Evolutionary conservation across 371 early-diverging fungal genomes (phyloP), one percentile per base, ranked within the genome.

Genomic region (Haplosporangium sp.): DNA sequence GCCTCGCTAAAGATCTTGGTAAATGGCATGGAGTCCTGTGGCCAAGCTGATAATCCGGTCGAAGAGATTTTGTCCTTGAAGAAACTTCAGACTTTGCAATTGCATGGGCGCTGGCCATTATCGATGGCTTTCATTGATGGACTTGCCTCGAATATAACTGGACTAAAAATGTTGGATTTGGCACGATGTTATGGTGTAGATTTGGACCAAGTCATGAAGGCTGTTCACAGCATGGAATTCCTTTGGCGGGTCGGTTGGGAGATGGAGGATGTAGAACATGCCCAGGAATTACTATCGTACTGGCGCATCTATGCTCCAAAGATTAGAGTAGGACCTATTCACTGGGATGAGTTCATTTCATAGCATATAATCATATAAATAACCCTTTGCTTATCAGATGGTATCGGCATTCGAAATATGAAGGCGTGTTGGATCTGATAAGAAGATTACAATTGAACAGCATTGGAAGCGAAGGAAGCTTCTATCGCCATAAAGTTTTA

Each of bases 161-260:
- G 61, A 10, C 27, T 81, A 17, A 81, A 75, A 63, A 81, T 81
- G 10, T 40, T 81, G 66, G 82, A 81, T 27, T 45, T 75, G 15
- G 72, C 60, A 38, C 38, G 82, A 2, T 81, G 82, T 63, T 58
- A 27, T 44, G 76, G 72, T 13, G 68, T 75, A 9, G 45, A 35
- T 10, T 53, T 81, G 70, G 44, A 63, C 13, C 48, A 71, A 5
- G 63, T 69, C 11, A 58, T 81, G 76, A 69, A 69, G 27, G 59
- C 61, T 4, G 63, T 81, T 37, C 56, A 59, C 3, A 10, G 10
- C 3, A 66, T 81, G 76, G 63, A 64, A 56, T 69, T 62, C 48
- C 42, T 81, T 13, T 72, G 76, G 82, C 68, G 82, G 7, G 40
- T 81, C 11, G 82, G 82, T 2, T 81, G 82, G 82, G 57, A 61